These are phyloP conservation scores for Metschnikowia dekortorum DNA, from an alignment of 805 yeast species.

Conservation along the genomic window DNA sequence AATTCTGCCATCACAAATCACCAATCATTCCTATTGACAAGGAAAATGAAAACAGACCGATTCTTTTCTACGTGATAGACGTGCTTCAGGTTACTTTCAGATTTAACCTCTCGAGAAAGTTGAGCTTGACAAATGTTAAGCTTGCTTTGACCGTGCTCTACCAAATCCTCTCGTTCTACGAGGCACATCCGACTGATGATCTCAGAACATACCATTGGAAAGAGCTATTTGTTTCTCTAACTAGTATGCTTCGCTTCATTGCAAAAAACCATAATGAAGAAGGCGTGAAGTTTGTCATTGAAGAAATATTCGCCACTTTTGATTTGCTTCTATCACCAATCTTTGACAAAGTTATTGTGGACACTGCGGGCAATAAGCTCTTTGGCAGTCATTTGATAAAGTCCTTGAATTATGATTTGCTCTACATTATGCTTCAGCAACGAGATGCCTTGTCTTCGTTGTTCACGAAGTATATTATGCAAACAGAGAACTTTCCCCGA, in stretches of 20 bases:
- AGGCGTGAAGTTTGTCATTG: constrained; percentile 15
- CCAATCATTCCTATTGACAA: constrained; percentile 28
- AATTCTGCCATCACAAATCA: constrained; percentile 36
- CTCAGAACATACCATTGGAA: constrained; percentile 30
- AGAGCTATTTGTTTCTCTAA: constrained; percentile 29
- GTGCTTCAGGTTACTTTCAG: constrained; percentile 19
- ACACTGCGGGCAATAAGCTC: constrained; percentile 9
- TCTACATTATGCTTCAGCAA: constrained; percentile 26
- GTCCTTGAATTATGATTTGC: constrained; percentile 28
- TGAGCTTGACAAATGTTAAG: constrained; percentile 29
- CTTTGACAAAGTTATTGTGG: constrained; percentile 19
- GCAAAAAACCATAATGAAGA: constrained; percentile 15
- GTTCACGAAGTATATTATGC: constrained; percentile 14
- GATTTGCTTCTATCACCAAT: constrained; percentile 14
- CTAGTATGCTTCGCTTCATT: constrained; percentile 27
- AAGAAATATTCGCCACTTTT: constrained; percentile 14
- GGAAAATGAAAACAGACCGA: constrained; percentile 18
- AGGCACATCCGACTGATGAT: constrained; percentile 13
- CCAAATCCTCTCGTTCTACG: constrained; percentile 20
- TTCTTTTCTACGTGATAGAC: constrained; percentile 23
- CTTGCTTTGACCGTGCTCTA: constrained; percentile 25
- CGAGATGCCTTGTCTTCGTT: constrained; percentile 17
- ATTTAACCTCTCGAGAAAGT: constrained; percentile 35
- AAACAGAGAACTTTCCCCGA: constrained; percentile 11
- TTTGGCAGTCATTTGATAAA: constrained; percentile 19